A percentile compares a stretch with the other conserved stretches of the same genome.
phyloP scores from a whole-genome alignment of 148 eudicot species.

The Vaccinium macrocarpon region DNA sequence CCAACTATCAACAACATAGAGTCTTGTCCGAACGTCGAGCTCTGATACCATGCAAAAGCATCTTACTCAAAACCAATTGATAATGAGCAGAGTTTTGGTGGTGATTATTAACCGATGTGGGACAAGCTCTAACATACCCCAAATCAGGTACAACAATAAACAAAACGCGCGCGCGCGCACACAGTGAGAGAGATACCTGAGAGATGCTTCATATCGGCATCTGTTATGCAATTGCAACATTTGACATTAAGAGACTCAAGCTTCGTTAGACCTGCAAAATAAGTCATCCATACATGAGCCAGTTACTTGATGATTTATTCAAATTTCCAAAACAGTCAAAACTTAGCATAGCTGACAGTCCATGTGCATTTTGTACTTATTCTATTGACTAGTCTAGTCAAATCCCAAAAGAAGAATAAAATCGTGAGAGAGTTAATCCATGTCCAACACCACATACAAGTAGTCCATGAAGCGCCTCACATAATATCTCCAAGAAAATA shows the following conservation, averaged over 20 bases:
- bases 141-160: too few species aligned
- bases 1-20: too few species aligned
- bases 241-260: conserved; percentile 60
- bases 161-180: too few species aligned
- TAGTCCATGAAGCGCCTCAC: background rate
- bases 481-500: background rate
- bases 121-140: too few species aligned
- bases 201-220: conserved; percentile 64
- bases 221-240: conserved; percentile 66
- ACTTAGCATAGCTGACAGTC: background rate
- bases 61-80: too few species aligned
- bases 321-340: background rate
- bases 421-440: conserved; percentile 12
- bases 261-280: conserved; percentile 48
- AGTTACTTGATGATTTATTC: background rate
- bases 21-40: too few species aligned
- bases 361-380: background rate
- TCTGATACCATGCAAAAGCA: too few species aligned
- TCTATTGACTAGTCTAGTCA: background rate
- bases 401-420: background rate
- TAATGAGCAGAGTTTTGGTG: too few species aligned
- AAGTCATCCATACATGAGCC: conserved; percentile 2
- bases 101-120: too few species aligned
- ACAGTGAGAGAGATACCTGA: conserved; percentile 36
- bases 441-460: background rate